Evolutionary conservation across 139 green algal species (phyloP).

Genomic region (Parachlorella kessleri): DNA sequence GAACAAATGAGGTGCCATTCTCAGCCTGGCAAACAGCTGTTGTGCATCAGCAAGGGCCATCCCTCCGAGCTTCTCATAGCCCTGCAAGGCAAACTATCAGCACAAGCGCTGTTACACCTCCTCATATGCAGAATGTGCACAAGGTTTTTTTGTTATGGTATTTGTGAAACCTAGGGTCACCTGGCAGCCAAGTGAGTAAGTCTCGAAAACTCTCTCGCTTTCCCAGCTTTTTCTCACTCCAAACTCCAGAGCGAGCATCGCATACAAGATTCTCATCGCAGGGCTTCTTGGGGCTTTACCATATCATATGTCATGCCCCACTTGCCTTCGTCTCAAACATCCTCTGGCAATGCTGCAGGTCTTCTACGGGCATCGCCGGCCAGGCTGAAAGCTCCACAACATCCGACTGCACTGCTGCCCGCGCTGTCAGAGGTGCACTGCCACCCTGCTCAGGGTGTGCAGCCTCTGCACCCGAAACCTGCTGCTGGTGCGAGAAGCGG

Average conservation of each 20-base stretch:
- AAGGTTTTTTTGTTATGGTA: no score
- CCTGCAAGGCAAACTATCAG: no score
- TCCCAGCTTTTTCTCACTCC: background rate
- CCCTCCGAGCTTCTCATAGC: background rate
- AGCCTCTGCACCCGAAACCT: no score
- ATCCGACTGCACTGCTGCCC: background rate
- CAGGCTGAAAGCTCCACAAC: background rate
- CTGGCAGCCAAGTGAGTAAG: background rate
- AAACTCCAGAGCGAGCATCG: background rate
- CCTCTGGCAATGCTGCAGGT: conserved; percentile 12
- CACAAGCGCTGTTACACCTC: no score
- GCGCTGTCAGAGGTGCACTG: background rate
- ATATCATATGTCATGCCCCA: no score
- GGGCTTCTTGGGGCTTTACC: no score
- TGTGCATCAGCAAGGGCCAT: background rate
- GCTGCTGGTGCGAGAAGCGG: no score
- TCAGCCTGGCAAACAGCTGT: background rate
- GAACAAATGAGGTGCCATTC: background rate
- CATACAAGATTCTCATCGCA: background rate
- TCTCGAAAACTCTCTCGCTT: no score
- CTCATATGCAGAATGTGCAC: no score
- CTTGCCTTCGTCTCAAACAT: conserved; percentile 24
- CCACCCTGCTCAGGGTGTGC: no score
- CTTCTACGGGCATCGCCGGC: conserved; percentile 3
- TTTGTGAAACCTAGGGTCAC: background rate